Conservation (phyloP, 2,329 filamentous ascomycete genomes). For the Escovopsis sp. region DNA sequence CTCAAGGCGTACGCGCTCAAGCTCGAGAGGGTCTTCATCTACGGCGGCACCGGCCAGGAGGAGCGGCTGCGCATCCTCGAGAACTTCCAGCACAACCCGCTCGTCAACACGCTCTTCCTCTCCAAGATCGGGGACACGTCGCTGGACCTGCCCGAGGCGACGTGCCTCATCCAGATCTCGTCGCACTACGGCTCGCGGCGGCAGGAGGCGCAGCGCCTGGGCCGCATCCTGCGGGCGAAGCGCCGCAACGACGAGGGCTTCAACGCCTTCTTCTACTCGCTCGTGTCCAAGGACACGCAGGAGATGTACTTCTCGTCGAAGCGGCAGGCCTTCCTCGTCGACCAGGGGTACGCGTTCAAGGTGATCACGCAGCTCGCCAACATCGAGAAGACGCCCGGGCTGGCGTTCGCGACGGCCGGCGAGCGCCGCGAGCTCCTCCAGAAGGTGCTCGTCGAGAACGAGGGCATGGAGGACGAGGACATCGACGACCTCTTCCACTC, state of each 20-base stretch:
- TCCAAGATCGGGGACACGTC: constrained; percentile 98
- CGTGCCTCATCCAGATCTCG: constrained; percentile 91
- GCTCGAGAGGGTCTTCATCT: constrained; percentile 78
- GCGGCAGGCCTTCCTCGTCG: constrained; percentile 89
- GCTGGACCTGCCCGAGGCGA: constrained; percentile 91
- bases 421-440: constrained; percentile 78
- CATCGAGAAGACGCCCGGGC: constrained; percentile 65
- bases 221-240: constrained; percentile 87
- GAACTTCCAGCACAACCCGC: constrained; percentile 86
- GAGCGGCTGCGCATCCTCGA: constrained; percentile 80
- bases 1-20: constrained; percentile 73
- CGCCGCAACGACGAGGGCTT: constrained; percentile 94
- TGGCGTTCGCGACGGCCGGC: constrained; percentile 64
- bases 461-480: constrained; percentile 57
- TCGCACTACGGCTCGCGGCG: constrained; percentile 94
- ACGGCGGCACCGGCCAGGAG: constrained; percentile 69
- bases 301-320: constrained; percentile 98
- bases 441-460: constrained; percentile 78
- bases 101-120: constrained; percentile 83
- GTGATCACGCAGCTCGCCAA: constrained; percentile 92
- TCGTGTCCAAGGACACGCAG: constrained; percentile 92
- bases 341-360: constrained; percentile 97
- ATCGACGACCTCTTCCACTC: constrained; percentile 32
- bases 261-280: constrained; percentile 96
- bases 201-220: constrained; percentile 88